phyloP scores from a whole-genome alignment of 129 eudicot genomes.

The Artemisia annua region DNA sequence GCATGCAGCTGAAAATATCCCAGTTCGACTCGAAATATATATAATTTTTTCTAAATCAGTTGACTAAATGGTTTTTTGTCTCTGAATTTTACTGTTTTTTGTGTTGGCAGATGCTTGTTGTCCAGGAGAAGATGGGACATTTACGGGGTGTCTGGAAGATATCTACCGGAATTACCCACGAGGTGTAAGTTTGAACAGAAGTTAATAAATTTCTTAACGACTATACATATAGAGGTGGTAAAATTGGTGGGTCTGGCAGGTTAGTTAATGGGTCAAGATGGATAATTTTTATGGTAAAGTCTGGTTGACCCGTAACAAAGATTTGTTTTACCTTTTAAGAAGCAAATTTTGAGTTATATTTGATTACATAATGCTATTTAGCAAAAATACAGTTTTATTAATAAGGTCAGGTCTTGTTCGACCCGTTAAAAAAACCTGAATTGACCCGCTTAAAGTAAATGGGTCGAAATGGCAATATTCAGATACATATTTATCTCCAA shows the following conservation, averaged over 20 bases:
- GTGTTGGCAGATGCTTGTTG: conserved; percentile 69
- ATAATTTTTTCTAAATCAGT: no score
- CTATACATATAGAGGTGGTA: background rate
- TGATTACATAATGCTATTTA: no score
- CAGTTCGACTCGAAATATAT: no score
- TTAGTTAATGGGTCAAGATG: background rate
- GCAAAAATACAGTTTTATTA: no score
- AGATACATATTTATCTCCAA: background rate
- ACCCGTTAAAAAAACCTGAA: background rate
- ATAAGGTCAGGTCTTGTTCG: background rate
- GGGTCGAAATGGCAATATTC: background rate
- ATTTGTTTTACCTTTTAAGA: no score
- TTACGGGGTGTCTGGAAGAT: conserved; percentile 75
- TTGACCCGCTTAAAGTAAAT: background rate
- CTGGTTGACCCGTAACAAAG: background rate
- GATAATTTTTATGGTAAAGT: background rate
- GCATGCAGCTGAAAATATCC: background rate
- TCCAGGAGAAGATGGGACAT: conserved; percentile 72
- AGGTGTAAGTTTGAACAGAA: conserved; percentile 47
- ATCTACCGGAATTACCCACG: conserved; percentile 72
- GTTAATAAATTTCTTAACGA: conserved; percentile 6
- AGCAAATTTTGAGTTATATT: no score
- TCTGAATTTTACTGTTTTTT: background rate
- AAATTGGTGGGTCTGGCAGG: background rate
- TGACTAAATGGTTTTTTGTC: background rate